Conservation (phyloP, 2,329 filamentous ascomycete species). For the Zymoseptoria tritici region DNA sequence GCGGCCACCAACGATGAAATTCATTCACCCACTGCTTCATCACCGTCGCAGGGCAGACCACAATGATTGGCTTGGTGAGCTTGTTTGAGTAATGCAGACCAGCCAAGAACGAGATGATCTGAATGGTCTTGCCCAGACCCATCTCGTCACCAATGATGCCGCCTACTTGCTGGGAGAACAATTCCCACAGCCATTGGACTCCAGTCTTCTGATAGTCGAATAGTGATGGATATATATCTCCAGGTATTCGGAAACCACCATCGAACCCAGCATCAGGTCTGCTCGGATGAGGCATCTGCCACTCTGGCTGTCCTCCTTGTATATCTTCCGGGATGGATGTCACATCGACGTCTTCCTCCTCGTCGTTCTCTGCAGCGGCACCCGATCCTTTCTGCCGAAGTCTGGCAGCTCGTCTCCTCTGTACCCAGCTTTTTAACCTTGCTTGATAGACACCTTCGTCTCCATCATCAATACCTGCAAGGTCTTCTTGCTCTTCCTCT, state of each 20-base stretch:
- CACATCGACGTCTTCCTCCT: conserved; percentile 31
- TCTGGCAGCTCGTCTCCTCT: conserved; percentile 54
- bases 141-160: conserved; percentile 97
- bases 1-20: conserved; percentile 99
- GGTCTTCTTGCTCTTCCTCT: conserved; percentile 40
- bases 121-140: conserved; percentile 93
- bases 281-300: conserved; percentile 79
- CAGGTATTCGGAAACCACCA: conserved; percentile 71
- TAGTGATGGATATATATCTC: conserved; percentile 83
- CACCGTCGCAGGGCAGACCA: conserved; percentile 90
- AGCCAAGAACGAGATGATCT: conserved; percentile 74
- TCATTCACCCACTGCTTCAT: conserved; percentile 98
- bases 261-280: conserved; percentile 68
- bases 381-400: conserved; percentile 24
- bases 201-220: conserved; percentile 98
- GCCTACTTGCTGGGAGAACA: conserved; percentile 82
- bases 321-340: conserved; percentile 16
- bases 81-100: conserved; percentile 86
- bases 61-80: conserved; percentile 74
- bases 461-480: conserved; percentile 73
- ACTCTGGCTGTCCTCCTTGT: conserved; percentile 51
- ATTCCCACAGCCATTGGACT: conserved; percentile 90
- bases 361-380: conserved; percentile 1
- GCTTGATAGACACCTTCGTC: conserved; percentile 73
- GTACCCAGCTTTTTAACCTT: conserved; percentile 68